Conservation (phyloP, 495 filamentous ascomycete genomes). For the Jackrogersella multiformis region DNA sequence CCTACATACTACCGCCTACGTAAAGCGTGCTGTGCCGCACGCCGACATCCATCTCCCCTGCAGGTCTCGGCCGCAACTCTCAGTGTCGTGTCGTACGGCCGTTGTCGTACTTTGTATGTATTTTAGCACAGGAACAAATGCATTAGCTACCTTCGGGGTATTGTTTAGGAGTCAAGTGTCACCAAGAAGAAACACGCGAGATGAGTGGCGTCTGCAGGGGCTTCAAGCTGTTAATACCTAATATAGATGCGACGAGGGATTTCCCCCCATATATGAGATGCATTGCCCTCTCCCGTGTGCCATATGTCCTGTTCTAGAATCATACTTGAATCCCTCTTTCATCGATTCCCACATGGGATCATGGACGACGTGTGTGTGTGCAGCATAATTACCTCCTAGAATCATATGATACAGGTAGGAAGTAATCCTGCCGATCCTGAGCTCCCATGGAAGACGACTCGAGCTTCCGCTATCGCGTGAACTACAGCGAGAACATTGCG, state of each 20-base stretch:
- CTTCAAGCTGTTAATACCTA: neutral
- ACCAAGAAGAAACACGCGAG: conserved; percentile 17
- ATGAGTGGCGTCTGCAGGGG: conserved; percentile 10
- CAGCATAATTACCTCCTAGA: conserved; percentile 7
- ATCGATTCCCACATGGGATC: neutral
- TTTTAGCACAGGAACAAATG: neutral
- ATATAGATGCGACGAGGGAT: conserved; percentile 1
- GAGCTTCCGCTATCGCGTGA: conserved; percentile 21
- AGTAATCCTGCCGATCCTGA: neutral
- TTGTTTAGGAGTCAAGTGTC: conserved; percentile 5
- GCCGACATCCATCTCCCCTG: neutral
- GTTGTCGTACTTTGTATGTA: neutral
- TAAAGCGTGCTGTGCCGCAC: neutral
- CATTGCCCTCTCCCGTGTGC: neutral
- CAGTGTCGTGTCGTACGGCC: neutral
- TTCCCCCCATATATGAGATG: conserved; percentile 2
- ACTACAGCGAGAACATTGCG: conserved; percentile 39
- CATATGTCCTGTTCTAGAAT: neutral
- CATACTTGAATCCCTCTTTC: neutral
- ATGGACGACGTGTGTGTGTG: neutral
- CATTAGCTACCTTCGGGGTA: neutral
- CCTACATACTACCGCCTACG: no score
- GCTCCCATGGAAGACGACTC: conserved; percentile 22
- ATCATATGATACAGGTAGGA: conserved; percentile 17
- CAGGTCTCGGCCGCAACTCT: neutral